These are phyloP conservation scores for Apophysomyces ossiformis DNA, from an alignment of 371 early-diverging fungal genomes.

Conservation along the genomic window DNA sequence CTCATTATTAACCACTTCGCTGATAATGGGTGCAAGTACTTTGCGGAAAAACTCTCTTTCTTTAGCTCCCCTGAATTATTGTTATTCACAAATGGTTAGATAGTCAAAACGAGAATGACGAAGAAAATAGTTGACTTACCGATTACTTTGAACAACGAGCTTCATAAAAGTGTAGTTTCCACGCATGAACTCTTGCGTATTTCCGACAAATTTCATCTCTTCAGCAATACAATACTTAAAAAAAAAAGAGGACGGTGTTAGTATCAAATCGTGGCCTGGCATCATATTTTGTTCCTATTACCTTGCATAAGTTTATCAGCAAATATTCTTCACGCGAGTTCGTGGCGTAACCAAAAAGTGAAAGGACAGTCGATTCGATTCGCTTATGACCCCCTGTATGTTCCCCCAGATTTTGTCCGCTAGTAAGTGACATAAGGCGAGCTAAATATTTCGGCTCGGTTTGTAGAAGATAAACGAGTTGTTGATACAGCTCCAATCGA, in stretches of 20 bases:
- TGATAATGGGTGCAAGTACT: slow-evolving; percentile 82
- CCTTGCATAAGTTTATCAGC: slow-evolving; percentile 92
- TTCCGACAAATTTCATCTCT: slow-evolving; percentile 83
- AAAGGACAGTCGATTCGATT: slow-evolving; percentile 88
- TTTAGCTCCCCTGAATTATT: slow-evolving; percentile 79
- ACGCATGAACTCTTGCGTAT: slow-evolving; percentile 89
- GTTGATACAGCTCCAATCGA: slow-evolving; percentile 83
- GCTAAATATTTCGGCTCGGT: slow-evolving; percentile 95
- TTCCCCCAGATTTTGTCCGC: slow-evolving; percentile 55
- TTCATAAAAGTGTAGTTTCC: slow-evolving; percentile 96
- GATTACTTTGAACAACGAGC: slow-evolving; percentile 90
- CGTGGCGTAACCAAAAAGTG: slow-evolving; percentile 97
- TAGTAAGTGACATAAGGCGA: slow-evolving; percentile 80
- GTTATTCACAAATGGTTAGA: not conserved
- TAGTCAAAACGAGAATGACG: not conserved
- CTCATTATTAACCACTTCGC: slow-evolving; percentile 74
- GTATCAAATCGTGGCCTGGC: slow-evolving; percentile 65
- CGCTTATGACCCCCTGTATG: slow-evolving; percentile 44
- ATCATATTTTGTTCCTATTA: slow-evolving; percentile 47
- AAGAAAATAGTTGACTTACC: slow-evolving; percentile 41
- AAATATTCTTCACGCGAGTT: slow-evolving; percentile 97
- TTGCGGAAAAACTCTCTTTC: slow-evolving; percentile 92
- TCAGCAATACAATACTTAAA: slow-evolving; percentile 81
- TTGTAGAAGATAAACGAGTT: slow-evolving; percentile 95
- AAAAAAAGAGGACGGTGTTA: slow-evolving; percentile 22